Percentiles rank a stretch among this genome's conserved stretches.
Conservation (phyloP, 2,329 filamentous ascomycete genomes). For the Chaetomiaceae sp. region DNA sequence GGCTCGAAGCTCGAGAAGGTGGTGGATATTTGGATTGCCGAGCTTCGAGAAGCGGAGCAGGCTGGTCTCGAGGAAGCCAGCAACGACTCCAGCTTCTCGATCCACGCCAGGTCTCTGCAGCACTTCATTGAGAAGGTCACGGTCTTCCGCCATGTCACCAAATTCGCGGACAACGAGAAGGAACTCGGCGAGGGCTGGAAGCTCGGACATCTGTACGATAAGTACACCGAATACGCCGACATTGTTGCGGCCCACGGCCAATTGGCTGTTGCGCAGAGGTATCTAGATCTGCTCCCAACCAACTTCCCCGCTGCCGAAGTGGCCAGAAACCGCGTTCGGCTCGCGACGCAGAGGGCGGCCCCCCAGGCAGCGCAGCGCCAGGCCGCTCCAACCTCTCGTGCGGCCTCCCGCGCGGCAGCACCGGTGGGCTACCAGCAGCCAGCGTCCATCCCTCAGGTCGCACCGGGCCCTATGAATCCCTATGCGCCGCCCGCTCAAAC, state of each 20-base stretch:
- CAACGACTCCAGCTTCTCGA: slow-evolving; percentile 79
- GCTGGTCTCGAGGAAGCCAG: slow-evolving; percentile 64
- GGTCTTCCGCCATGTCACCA: slow-evolving; percentile 88
- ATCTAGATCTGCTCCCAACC: slow-evolving; percentile 78
- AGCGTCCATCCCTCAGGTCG: slow-evolving; percentile 33
- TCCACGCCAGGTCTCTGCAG: slow-evolving; percentile 84
- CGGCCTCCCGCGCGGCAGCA: slow-evolving; percentile 35
- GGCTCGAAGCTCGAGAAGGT: slow-evolving; percentile 98
- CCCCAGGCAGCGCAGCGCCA: slow-evolving; percentile 37
- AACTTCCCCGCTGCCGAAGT: slow-evolving; percentile 84
- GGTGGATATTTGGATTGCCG: slow-evolving; percentile 85
- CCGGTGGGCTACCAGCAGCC: slow-evolving; percentile 47
- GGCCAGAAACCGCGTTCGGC: slow-evolving; percentile 76
- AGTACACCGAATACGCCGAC: slow-evolving; percentile 96
- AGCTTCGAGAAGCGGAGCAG: slow-evolving; percentile 80
- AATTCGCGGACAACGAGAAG: slow-evolving; percentile 78
- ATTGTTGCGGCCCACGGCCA: slow-evolving; percentile 89
- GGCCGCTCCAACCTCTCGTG: slow-evolving; percentile 35
- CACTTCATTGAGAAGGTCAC: slow-evolving; percentile 98
- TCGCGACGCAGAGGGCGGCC: slow-evolving; percentile 64
- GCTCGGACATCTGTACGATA: slow-evolving; percentile 80
- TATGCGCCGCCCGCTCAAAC: slow-evolving; percentile 34
- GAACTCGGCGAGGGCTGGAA: slow-evolving; percentile 77
- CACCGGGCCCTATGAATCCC: slow-evolving; percentile 30
- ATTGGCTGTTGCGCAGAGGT: slow-evolving; percentile 80